These are phyloP conservation scores for Boletus coccyginus DNA, from an alignment of 768 basidiomycete genomes.

Conservation along the genomic window DNA sequence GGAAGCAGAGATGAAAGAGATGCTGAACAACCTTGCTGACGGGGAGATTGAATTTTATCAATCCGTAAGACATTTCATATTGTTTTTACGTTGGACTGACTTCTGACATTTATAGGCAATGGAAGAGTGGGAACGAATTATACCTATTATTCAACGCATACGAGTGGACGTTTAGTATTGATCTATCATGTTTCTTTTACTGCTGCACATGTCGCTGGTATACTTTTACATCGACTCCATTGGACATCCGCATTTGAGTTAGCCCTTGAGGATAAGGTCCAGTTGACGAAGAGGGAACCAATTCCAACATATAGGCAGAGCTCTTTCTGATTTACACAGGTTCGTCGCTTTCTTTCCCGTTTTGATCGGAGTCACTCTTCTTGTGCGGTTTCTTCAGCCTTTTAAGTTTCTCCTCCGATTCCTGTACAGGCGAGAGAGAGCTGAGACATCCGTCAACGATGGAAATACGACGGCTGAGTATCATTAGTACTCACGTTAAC, in stretches of 20 bases:
- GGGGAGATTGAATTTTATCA: constrained; percentile 96
- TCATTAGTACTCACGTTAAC: constrained; percentile 56
- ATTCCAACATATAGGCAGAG: background rate
- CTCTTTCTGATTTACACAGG: background rate
- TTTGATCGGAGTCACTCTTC: constrained; percentile 1
- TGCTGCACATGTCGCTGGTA: constrained; percentile 12
- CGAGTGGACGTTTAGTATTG: constrained; percentile 77
- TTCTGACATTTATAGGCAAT: constrained; percentile 55
- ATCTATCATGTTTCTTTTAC: constrained; percentile 18
- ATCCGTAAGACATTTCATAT: constrained; percentile 47
- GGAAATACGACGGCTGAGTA: background rate
- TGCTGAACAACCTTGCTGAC: constrained; percentile 84
- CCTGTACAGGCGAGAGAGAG: constrained; percentile 76
- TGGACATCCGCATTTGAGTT: constrained; percentile 4
- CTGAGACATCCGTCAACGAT: constrained; percentile 34
- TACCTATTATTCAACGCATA: constrained; percentile 91
- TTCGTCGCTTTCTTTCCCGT: constrained; percentile 11
- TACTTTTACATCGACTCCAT: constrained; percentile 7
- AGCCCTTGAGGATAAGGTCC: background rate
- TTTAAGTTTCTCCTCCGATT: constrained; percentile 67
- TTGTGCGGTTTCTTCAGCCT: constrained; percentile 6
- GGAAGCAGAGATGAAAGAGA: constrained; percentile 95
- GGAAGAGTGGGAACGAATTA: constrained; percentile 97
- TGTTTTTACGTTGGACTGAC: constrained; percentile 2
- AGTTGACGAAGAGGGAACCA: background rate